Evolutionary conservation across 805 yeast species (phyloP).

Genomic region (Isabelozyma rhagii): DNA sequence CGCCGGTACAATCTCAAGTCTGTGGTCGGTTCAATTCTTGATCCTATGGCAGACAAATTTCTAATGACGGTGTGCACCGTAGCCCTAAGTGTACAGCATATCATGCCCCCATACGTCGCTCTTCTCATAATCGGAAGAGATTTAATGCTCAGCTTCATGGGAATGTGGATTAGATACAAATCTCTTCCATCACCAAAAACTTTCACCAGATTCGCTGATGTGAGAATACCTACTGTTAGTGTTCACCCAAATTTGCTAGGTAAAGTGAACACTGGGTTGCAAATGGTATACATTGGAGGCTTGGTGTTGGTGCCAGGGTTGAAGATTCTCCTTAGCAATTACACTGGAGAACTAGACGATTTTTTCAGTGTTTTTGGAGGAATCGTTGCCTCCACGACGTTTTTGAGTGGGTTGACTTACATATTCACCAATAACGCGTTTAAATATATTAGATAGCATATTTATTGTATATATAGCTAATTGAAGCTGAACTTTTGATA

Average conservation of each 20-base stretch:
- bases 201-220: conserved; percentile 68
- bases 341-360: conserved; percentile 5
- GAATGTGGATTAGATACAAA: conserved; percentile 66
- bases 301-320: conserved; percentile 34
- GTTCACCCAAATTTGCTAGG: conserved; percentile 86
- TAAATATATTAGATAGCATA: conserved; percentile 36
- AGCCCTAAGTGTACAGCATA: conserved; percentile 63
- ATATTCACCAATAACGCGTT: conserved; percentile 69
- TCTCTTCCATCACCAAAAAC: conserved; percentile 79
- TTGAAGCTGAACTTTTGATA: not conserved
- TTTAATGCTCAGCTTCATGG: conserved; percentile 64
- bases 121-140: conserved; percentile 81
- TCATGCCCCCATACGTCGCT: conserved; percentile 68
- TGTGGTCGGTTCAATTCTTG: conserved; percentile 84
- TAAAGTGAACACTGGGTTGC: conserved; percentile 86
- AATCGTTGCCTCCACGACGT: conserved; percentile 55
- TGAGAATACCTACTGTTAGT: conserved; percentile 68
- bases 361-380: conserved; percentile 23
- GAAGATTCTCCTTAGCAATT: conserved; percentile 15
- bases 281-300: conserved; percentile 79
- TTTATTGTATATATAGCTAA: not conserved
- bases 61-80: conserved; percentile 84
- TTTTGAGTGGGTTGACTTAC: conserved; percentile 76
- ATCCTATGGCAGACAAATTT: conserved; percentile 93
- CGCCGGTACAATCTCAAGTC: conserved; percentile 73